These are phyloP conservation scores for Euphorbia corollata DNA, from an alignment of 441 rosid genomes.

Conservation along the genomic window DNA sequence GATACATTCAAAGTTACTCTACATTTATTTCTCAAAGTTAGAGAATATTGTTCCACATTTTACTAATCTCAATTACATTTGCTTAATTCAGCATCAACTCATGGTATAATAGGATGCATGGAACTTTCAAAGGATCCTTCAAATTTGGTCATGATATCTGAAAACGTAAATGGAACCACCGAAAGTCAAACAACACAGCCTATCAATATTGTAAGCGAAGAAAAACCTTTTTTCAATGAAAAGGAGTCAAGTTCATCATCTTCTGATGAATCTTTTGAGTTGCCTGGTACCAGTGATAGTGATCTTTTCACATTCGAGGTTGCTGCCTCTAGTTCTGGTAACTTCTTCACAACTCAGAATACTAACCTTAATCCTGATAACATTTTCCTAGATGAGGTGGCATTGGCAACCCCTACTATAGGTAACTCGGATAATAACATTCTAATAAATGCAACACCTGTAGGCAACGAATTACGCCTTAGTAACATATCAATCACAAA, in stretches of 20 bases:
- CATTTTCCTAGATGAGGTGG: background rate
- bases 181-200: background rate
- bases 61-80: too few relatives aligned
- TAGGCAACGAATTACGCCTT: background rate
- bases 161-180: conserved; percentile 9
- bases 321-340: background rate
- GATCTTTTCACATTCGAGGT: background rate
- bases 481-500: too few relatives aligned
- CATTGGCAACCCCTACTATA: background rate
- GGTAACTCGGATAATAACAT: background rate
- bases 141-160: conserved; percentile 28
- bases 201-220: conserved; percentile 4
- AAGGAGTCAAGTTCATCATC: conserved; percentile 19
- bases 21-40: too few relatives aligned
- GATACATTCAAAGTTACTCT: too few relatives aligned
- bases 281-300: conserved; percentile 9
- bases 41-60: too few relatives aligned
- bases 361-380: background rate
- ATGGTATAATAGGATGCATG: too few relatives aligned
- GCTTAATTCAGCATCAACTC: too few relatives aligned
- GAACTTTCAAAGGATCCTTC: conserved; percentile 12
- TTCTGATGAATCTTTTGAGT: conserved; percentile 20
- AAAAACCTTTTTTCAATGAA: background rate
- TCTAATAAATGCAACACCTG: background rate
- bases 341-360: background rate